These are phyloP conservation scores for Coprinopsis marcescibilis DNA, from an alignment of 768 basidiomycete species.

Conservation along the genomic window DNA sequence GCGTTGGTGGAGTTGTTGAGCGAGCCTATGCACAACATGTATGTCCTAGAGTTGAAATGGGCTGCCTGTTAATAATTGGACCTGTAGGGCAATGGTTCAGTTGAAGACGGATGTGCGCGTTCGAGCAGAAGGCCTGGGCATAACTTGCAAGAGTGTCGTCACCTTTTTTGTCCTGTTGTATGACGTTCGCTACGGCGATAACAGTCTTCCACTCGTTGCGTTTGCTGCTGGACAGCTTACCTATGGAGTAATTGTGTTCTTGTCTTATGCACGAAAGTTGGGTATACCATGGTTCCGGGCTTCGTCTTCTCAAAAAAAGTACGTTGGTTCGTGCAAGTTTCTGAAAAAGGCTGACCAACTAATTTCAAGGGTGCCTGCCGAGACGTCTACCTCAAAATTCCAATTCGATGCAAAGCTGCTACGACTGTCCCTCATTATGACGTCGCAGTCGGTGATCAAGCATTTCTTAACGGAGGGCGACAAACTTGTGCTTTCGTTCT, in stretches of 20 bases:
- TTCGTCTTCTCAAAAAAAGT: too few species aligned
- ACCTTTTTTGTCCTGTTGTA: constrained; percentile 65
- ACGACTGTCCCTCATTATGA: constrained; percentile 74
- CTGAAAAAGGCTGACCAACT: too few species aligned
- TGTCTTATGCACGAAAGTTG: constrained; percentile 38
- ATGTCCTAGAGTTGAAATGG: too few species aligned
- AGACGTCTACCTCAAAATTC: constrained; percentile 10
- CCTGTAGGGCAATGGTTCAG: constrained; percentile 59
- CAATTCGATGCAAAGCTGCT: constrained; percentile 38
- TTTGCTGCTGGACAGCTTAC: constrained; percentile 83
- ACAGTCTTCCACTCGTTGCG: constrained; percentile 61
- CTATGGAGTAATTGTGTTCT: constrained; percentile 58
- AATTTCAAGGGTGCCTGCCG: too few species aligned
- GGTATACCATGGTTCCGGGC: constrained; percentile 27
- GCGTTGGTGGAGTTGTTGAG: constrained; percentile 73
- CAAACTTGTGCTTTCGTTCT: constrained; percentile 79
- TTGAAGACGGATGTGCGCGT: constrained; percentile 68
- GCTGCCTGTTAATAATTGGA: too few species aligned
- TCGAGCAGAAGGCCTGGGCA: constrained; percentile 79
- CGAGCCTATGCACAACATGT: constrained; percentile 80
- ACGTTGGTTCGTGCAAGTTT: too few species aligned
- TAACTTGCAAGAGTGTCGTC: constrained; percentile 63
- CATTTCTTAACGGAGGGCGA: constrained; percentile 96
- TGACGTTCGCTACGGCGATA: constrained; percentile 30
- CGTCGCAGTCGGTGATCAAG: constrained; percentile 84